A percentile compares a stretch with the other conserved stretches of the same genome.
These are phyloP conservation scores for Hysterangium stoloniferum DNA, from an alignment of 768 basidiomycete genomes.

Conservation along the genomic window DNA sequence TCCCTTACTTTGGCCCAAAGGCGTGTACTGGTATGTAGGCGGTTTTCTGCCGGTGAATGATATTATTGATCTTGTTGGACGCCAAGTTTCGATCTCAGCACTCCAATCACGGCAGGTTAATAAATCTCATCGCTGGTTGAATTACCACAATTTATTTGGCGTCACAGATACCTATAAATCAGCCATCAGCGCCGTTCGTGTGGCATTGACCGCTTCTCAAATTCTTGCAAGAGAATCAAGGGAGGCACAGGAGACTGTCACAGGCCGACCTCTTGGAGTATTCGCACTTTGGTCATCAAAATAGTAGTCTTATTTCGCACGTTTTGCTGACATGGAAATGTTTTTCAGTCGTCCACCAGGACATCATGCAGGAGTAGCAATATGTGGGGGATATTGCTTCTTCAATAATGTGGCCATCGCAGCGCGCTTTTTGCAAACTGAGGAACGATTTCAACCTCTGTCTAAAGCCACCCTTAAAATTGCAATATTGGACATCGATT, in stretches of 20 bases:
- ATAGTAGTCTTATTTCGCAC: background rate
- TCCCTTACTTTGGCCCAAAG: no score
- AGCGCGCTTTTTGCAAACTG: constrained; percentile 21
- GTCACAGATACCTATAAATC: constrained; percentile 23
- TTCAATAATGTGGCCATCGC: constrained; percentile 28
- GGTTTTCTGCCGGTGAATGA: background rate
- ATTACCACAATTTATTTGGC: no score
- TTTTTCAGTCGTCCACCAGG: constrained; percentile 25
- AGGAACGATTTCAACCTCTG: background rate
- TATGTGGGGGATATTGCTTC: constrained; percentile 31
- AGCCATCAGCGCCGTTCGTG: constrained; percentile 21
- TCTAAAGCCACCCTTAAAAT: constrained; percentile 4
- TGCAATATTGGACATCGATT: constrained; percentile 31
- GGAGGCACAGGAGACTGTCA: background rate
- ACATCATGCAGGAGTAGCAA: constrained; percentile 23
- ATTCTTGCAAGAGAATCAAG: constrained; percentile 7
- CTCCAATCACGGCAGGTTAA: constrained; percentile 24
- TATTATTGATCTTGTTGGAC: background rate
- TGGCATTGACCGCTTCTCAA: constrained; percentile 21
- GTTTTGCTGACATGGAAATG: background rate
- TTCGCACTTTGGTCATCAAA: constrained; percentile 17
- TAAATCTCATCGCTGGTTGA: background rate
- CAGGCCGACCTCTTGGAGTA: background rate
- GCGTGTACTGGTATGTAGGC: constrained; percentile 2
- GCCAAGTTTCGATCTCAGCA: constrained; percentile 20